Conservation (phyloP, 345 rosid species). For the Moricandia moricandioides region DNA sequence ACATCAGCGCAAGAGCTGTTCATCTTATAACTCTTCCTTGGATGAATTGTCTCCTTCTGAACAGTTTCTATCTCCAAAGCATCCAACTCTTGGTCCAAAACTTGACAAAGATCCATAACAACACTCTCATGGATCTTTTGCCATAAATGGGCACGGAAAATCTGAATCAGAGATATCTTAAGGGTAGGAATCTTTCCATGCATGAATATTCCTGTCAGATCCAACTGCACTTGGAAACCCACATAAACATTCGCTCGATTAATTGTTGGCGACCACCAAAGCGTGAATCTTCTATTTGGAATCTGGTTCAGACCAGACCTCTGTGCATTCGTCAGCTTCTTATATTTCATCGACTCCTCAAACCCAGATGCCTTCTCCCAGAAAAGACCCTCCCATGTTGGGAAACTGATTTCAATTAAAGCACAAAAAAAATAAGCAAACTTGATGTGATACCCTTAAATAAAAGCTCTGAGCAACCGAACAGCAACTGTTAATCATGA, state of each 20-base stretch:
- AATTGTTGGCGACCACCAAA: constrained; percentile 99
- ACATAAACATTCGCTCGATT: constrained; percentile 95
- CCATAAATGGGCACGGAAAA: constrained; percentile 99
- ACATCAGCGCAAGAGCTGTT: constrained; percentile 99
- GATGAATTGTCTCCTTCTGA: constrained; percentile 98
- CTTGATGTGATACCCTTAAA: not conserved
- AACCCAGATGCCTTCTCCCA: constrained; percentile 99
- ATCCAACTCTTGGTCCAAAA: constrained; percentile 95
- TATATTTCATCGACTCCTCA: constrained; percentile 99
- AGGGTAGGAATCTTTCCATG: constrained; percentile 98
- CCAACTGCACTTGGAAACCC: constrained; percentile 99
- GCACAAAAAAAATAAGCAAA: constrained; percentile 5
- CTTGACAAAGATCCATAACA: constrained; percentile 99
- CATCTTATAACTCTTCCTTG: constrained; percentile 99
- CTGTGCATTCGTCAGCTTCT: constrained; percentile 98
- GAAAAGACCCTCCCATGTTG: constrained; percentile 99
- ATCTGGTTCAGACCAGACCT: constrained; percentile 99
- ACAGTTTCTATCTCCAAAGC: constrained; percentile 99
- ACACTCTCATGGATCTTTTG: constrained; percentile 99
- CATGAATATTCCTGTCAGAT: constrained; percentile 98
- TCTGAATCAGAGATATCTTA: constrained; percentile 96
- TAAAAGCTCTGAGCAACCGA: constrained; percentile 15
- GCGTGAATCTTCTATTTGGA: constrained; percentile 97
- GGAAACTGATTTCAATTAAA: constrained; percentile 57
- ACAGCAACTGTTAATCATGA: not conserved